Evolutionary conservation across 2,329 filamentous ascomycete genomes (phyloP).

Genomic region (Cladosporium austrohemisphaericum): DNA sequence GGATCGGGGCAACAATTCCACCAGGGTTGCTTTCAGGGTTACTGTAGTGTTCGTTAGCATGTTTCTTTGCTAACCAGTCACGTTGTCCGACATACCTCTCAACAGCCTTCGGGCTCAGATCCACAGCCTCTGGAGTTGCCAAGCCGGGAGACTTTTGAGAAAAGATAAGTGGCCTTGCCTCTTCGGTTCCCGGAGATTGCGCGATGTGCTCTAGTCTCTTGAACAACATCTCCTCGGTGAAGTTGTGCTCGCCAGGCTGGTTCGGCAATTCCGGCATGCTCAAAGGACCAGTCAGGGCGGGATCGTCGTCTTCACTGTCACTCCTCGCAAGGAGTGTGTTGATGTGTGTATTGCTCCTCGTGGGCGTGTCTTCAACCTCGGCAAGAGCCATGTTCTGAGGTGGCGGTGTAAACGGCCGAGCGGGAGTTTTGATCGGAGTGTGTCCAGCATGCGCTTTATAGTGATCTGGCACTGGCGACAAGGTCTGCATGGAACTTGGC

Average conservation of each 20-base stretch:
- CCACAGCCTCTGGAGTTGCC: constrained; percentile 23
- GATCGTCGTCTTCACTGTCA: constrained; percentile 31
- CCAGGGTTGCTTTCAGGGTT: background rate
- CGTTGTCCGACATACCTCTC: background rate
- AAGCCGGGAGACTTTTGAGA: constrained; percentile 28
- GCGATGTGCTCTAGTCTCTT: constrained; percentile 32
- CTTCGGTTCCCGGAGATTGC: constrained; percentile 30
- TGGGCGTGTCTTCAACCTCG: constrained; percentile 34
- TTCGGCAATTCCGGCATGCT: constrained; percentile 35
- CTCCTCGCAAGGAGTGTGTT: constrained; percentile 29
- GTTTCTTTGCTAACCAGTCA: background rate
- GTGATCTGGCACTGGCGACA: constrained; percentile 31
- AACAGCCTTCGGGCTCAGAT: constrained; percentile 1
- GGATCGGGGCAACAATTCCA: background rate
- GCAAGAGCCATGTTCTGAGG: constrained; percentile 25
- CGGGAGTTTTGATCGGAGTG: constrained; percentile 31
- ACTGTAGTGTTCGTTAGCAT: constrained; percentile 7
- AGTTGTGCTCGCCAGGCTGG: constrained; percentile 31
- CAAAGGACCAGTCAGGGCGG: constrained; percentile 31
- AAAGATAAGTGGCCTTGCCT: constrained; percentile 30
- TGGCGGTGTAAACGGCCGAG: constrained; percentile 28
- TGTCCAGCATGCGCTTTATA: constrained; percentile 33
- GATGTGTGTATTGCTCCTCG: constrained; percentile 34
- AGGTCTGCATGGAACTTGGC: constrained; percentile 20
- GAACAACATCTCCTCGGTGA: constrained; percentile 33